Evolutionary conservation across 2,329 filamentous ascomycete genomes (phyloP).

Genomic region (Beauveria scarabaeidicola): DNA sequence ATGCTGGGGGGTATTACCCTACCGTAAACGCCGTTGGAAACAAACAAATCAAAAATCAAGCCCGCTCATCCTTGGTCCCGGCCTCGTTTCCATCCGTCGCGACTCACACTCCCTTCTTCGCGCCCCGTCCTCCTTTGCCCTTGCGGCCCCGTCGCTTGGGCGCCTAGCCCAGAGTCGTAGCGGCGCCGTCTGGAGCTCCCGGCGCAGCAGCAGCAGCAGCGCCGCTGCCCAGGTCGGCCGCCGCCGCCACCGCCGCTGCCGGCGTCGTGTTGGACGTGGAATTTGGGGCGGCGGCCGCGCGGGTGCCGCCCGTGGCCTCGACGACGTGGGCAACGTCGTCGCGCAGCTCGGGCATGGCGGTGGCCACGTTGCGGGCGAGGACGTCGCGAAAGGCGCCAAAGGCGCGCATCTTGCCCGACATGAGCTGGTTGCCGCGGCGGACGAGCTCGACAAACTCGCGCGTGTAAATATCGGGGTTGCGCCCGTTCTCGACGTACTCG

Average conservation of each 20-base stretch:
- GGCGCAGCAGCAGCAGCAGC: not conserved
- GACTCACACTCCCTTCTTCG: not conserved
- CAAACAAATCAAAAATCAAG: not conserved
- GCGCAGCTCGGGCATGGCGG: slow-evolving; percentile 50
- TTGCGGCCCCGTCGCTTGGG: not conserved
- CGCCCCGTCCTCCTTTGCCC: not conserved
- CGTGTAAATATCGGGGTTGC: slow-evolving; percentile 68
- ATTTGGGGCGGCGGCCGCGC: not conserved
- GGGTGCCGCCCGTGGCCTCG: slow-evolving; percentile 33
- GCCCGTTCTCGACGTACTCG: slow-evolving; percentile 61
- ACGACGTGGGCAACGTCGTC: slow-evolving; percentile 45
- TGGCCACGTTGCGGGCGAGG: slow-evolving; percentile 48
- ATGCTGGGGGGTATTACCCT: not conserved
- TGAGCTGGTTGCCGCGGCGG: slow-evolving; percentile 55
- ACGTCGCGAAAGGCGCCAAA: slow-evolving; percentile 55
- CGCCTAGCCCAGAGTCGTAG: not conserved
- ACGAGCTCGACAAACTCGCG: slow-evolving; percentile 65
- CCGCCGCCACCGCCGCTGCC: not conserved
- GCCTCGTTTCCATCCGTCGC: no score
- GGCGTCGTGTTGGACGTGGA: not conserved
- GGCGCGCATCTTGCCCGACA: slow-evolving; percentile 55
- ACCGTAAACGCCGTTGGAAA: not conserved
- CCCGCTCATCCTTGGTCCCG: not conserved
- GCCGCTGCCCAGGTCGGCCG: not conserved
- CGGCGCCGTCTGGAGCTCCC: not conserved